Base-by-base conservation (phyloP, 805 yeast species). In the Spathaspora girioi region DNA sequence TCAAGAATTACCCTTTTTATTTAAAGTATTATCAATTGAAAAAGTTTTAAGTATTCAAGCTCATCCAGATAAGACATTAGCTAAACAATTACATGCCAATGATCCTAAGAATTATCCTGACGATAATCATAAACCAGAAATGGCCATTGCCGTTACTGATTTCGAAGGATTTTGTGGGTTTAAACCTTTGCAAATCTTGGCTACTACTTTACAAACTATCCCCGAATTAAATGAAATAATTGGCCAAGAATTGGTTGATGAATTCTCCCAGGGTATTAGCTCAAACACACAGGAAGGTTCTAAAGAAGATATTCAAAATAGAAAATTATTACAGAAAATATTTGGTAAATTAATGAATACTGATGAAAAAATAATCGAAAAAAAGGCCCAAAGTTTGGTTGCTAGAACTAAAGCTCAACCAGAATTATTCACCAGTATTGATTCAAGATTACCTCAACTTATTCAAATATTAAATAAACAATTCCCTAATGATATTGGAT, bases 121-220 rank as follows among this genome's bases (percentile, higher is more conserved):
- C 73, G 96, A 86, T 68, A 94, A 94, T 76, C 99, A 94, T 73
- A 94, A 94, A 76, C 99, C 99, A n/a, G 99, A 94, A 71, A 94
- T 94, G 99, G 98, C 99, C 47, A 83, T 94, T 64, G 99, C 99
- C 8, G 84, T 94, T 49, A 92, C 98, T 19, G 89, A 83, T 54
- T 94, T 94, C 62, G 98, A 94, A 75, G 98, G 97, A 0, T 93
- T 94, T 73, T 94, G 99, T 71, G 99, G 99, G 0, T 94, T 94
- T 77, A 86, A 94, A 66, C 99, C 99, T 18, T 80, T 92, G 62
- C 78, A 76, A 35, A 87, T 91, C 70, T 80, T 94, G 59, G 85
- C 85, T 46, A 75, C 75, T 44, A 83, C 89, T 55, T 78, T 94
- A 61, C 64, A 77, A 52, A 79, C 80, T 12, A 81, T 94, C 47